Evolutionary conservation across 768 basidiomycete species (phyloP), one percentile per base, ranked within the genome.

Genomic region (Panaeolus cyanescens): DNA sequence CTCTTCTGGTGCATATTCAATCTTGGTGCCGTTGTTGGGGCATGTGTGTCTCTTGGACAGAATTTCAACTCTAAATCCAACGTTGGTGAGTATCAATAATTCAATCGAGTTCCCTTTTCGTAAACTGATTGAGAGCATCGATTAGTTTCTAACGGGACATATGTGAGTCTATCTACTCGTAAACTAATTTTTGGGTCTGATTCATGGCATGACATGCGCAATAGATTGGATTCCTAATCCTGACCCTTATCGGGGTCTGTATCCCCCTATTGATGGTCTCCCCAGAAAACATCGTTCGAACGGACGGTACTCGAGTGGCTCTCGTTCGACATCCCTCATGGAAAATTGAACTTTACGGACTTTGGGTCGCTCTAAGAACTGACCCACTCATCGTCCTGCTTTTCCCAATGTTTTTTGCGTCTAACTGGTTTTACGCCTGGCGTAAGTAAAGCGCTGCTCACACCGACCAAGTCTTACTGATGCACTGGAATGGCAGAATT

Each of bases 1-100:
- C 83, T 91, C 42, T 93, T 93, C 76, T 93, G 92, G 92, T 76
- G 82, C 45, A 89, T 93, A 61, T 93, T 94, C 77, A 92, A 93
- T 65, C 62, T 92, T 28, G 91, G 91, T 31, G 86, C 87, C 40
- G 89, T 94, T 53, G 85, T 93, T 42, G 91, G 92, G 25, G 85
- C 90, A 4, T 78, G 87, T 10, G 89, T 93, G 32, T 85, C 91
- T n/a, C 77, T 93, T 32, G 93, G 85, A 1, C 77, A 84, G 66
- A 92, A 92, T 68, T 86, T 84, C 67, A 70, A 89, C 55, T 88
- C 87, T 22, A 76, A 71, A 68, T 72, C 74, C 13, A 79, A 79
- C 59, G 72, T 74, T 65, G 79, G 79, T 80, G 65, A 67, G 79
- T 63, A n/a, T n/a, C 10, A 50, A 28, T 6, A 8, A 13, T 50